Evolutionary conservation across 768 basidiomycete genomes (phyloP).

Genomic region (Hericium alpestre): DNA sequence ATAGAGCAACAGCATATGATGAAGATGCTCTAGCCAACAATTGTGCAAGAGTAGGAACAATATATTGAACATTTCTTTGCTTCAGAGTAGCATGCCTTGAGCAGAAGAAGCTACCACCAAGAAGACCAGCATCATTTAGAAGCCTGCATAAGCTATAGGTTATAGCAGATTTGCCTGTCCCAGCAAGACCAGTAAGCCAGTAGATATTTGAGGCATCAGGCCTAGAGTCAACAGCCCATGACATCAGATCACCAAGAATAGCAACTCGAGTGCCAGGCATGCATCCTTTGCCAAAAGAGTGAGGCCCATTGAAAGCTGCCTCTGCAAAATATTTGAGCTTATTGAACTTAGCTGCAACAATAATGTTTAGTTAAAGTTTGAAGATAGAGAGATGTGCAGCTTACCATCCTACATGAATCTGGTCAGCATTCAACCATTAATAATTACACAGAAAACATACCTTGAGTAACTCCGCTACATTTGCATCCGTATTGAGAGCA

Average conservation of each 20-base stretch:
- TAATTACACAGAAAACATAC: no score
- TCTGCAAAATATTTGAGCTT: background rate
- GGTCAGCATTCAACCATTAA: background rate
- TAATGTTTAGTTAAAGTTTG: no score
- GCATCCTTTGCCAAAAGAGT: background rate
- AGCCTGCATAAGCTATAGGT: background rate
- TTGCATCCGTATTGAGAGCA: no score
- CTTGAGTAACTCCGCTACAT: no score
- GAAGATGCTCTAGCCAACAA: no score
- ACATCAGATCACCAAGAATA: background rate
- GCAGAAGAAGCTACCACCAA: background rate
- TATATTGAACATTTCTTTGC: no score
- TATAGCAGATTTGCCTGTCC: background rate
- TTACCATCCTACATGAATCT: background rate
- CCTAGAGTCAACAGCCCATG: background rate
- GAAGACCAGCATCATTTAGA: background rate
- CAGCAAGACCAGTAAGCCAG: background rate
- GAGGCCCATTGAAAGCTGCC: background rate
- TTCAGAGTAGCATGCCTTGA: background rate
- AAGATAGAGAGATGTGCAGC: no score
- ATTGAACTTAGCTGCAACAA: background rate
- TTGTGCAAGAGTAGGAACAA: no score
- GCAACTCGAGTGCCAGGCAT: background rate
- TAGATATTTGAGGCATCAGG: background rate
- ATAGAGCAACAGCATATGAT: no score